Evolutionary conservation across 2,329 filamentous ascomycete genomes (phyloP).

Genomic region (Hymenoscyphus occultus): DNA sequence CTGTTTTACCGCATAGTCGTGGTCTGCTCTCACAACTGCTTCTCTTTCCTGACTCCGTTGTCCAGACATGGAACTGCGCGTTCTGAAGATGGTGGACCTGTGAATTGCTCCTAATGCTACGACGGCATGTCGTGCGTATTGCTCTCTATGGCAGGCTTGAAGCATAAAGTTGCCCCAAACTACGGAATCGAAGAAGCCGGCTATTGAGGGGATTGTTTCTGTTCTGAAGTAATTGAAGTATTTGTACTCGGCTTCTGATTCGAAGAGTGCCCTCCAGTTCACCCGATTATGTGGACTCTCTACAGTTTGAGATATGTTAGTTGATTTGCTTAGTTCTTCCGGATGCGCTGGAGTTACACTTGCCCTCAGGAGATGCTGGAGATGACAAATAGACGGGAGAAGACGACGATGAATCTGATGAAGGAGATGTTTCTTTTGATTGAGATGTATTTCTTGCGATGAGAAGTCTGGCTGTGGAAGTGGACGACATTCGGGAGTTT

Average conservation of each 20-base stretch:
- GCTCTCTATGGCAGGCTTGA: constrained; percentile 1
- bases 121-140: constrained; percentile 3
- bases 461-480: background rate
- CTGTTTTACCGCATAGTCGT: constrained; percentile 6
- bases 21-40: background rate
- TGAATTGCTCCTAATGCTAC: background rate
- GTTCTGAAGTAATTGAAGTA: constrained; percentile 7
- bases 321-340: background rate
- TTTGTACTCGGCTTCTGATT: constrained; percentile 1
- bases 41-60: background rate
- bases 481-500: background rate
- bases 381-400: background rate
- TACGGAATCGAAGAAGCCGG: background rate
- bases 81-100: background rate
- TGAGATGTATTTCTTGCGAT: background rate
- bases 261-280: background rate
- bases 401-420: background rate
- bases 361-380: background rate
- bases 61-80: background rate
- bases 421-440: background rate
- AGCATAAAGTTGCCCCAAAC: constrained; percentile 1
- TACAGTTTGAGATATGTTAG: background rate
- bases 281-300: background rate
- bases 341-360: background rate
- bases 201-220: background rate